phyloP scores from a whole-genome alignment of 2,329 filamentous ascomycete genomes.

The Arthrobotrys sinensis region DNA sequence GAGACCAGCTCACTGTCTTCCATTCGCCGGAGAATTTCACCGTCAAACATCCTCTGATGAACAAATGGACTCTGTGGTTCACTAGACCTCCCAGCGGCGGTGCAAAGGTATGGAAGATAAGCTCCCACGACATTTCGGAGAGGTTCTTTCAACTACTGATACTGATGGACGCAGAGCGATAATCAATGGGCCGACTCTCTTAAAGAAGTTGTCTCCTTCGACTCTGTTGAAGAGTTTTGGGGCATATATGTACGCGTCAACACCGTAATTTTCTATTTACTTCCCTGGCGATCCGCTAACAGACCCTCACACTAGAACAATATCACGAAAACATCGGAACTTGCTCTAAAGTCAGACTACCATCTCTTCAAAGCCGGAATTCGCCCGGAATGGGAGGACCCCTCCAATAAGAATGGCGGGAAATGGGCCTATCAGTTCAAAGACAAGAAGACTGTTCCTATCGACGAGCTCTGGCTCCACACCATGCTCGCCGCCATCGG shows the following conservation, averaged over 20 bases:
- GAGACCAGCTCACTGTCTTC: conserved; percentile 90
- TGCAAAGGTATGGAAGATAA: conserved; percentile 73
- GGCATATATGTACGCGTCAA: conserved; percentile 87
- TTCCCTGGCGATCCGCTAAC: conserved; percentile 46
- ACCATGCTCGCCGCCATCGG: conserved; percentile 97
- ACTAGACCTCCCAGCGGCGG: conserved; percentile 90
- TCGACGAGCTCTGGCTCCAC: conserved; percentile 96
- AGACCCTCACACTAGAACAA: conserved; percentile 80
- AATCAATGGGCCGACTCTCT: conserved; percentile 96
- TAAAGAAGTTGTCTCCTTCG: conserved; percentile 98
- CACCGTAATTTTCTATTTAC: conserved; percentile 1
- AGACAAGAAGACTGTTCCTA: conserved; percentile 90
- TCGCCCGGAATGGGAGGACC: conserved; percentile 97
- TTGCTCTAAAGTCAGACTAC: conserved; percentile 98
- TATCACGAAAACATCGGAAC: conserved; percentile 94
- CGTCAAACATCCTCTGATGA: conserved; percentile 97
- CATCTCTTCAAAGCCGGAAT: conserved; percentile 99
- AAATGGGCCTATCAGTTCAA: conserved; percentile 99
- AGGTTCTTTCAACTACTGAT: conserved; percentile 18
- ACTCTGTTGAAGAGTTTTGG: conserved; percentile 99
- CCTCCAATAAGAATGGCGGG: conserved; percentile 98
- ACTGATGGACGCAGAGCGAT: conserved; percentile 78
- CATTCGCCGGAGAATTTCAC: conserved; percentile 99
- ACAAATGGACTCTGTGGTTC: conserved; percentile 99
- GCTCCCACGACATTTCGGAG: neutral